Conservation (phyloP, 306 rosid genomes). For the Cucurbita moschata region DNA sequence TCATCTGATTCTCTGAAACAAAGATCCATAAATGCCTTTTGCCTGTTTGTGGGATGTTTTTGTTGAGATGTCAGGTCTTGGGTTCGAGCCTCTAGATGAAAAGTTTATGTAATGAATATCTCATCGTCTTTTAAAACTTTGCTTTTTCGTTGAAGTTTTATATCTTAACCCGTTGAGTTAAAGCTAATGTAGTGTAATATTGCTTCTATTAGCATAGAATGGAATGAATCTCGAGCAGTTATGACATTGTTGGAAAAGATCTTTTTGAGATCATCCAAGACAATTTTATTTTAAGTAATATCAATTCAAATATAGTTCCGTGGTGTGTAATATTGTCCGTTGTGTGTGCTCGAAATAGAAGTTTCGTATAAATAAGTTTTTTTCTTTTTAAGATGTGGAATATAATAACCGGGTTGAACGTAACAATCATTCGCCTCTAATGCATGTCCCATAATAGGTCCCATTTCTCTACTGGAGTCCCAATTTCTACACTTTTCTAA, state of each 20-base stretch:
- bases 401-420: too few species aligned
- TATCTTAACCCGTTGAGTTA: not conserved
- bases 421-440: too few species aligned
- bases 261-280: not conserved
- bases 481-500: too few species aligned
- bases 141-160: not conserved
- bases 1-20: not conserved
- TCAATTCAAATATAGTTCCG: not conserved
- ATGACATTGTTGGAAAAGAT: not conserved
- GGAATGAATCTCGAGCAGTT: not conserved
- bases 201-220: not conserved
- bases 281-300: not conserved
- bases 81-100: not conserved
- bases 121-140: too few species aligned
- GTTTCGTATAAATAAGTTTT: too few species aligned
- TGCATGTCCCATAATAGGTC: too few species aligned
- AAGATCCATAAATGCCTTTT: not conserved
- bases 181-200: not conserved
- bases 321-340: too few species aligned
- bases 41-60: not conserved
- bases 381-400: too few species aligned
- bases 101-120: not conserved
- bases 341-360: too few species aligned
- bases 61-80: not conserved
- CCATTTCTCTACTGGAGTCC: too few species aligned